These are phyloP conservation scores for Pseudogymnoascus sp. DNA, from an alignment of 2,329 filamentous ascomycete genomes.

Conservation along the genomic window DNA sequence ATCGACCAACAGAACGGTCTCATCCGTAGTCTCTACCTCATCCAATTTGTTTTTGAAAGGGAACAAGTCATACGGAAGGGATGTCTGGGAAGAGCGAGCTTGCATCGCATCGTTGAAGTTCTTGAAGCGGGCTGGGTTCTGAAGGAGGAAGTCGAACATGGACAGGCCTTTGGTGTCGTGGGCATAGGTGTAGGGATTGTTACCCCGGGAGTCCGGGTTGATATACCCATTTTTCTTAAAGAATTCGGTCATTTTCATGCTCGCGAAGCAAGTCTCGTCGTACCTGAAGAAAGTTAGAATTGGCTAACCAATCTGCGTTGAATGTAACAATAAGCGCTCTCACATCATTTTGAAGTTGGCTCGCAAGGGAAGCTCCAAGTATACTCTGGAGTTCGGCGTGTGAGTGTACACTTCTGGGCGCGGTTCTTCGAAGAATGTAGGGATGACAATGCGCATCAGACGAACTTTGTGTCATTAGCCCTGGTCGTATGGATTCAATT, in stretches of 20 bases:
- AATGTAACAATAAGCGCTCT: neutral
- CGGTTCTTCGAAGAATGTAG: slow-evolving; percentile 17
- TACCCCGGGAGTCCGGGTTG: slow-evolving; percentile 16
- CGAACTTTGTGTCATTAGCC: slow-evolving; percentile 15
- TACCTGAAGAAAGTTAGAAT: slow-evolving; percentile 14
- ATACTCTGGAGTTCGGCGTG: slow-evolving; percentile 19
- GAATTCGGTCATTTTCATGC: slow-evolving; percentile 19
- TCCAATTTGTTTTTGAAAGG: slow-evolving; percentile 20
- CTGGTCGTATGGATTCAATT: neutral
- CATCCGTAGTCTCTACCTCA: slow-evolving; percentile 16
- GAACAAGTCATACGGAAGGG: slow-evolving; percentile 15
- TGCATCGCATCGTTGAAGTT: slow-evolving; percentile 25
- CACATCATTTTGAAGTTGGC: slow-evolving; percentile 19
- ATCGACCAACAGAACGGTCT: slow-evolving; percentile 20
- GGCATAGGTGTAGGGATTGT: slow-evolving; percentile 24
- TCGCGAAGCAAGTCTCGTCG: slow-evolving; percentile 18
- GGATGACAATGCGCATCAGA: slow-evolving; percentile 18
- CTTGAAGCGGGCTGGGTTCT: slow-evolving; percentile 21
- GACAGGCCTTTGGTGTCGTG: slow-evolving; percentile 19
- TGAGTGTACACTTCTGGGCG: slow-evolving; percentile 19
- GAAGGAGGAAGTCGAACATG: slow-evolving; percentile 23
- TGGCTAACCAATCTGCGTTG: neutral
- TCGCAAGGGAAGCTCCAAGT: slow-evolving; percentile 15
- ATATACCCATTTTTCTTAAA: slow-evolving; percentile 18
- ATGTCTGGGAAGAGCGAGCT: slow-evolving; percentile 14